phyloP scores from a whole-genome alignment of 139 green algal genomes.

The Chlamydomonas sp. region DNA sequence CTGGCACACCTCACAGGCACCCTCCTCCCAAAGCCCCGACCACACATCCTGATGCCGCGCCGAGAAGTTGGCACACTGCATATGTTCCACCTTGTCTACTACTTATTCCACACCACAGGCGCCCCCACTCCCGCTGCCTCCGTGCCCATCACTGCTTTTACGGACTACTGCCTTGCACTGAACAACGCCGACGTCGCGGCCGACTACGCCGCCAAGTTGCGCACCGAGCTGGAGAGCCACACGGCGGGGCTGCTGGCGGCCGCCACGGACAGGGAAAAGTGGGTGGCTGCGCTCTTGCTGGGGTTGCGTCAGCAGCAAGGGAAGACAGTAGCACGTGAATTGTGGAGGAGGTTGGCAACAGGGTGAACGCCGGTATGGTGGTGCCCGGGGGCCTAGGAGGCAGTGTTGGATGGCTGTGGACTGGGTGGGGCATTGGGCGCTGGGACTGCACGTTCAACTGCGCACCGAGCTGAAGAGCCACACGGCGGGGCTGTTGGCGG shows the following conservation, averaged over 20 bases:
- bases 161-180: constrained; percentile 62
- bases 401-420: too few relatives aligned
- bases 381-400: too few relatives aligned
- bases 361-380: neutral
- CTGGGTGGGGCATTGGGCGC: too few relatives aligned
- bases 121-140: neutral
- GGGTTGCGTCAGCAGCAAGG: too few relatives aligned
- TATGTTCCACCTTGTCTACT: too few relatives aligned
- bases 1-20: too few relatives aligned
- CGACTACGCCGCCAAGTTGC: constrained; percentile 87
- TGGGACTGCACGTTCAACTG: constrained; percentile 38
- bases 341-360: constrained; percentile 10
- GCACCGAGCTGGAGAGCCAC: constrained; percentile 81
- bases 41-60: too few relatives aligned
- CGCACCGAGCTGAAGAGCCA: constrained; percentile 81
- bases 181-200: constrained; percentile 88
- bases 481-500: constrained; percentile 60
- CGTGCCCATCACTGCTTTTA: neutral
- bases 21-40: too few relatives aligned
- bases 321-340: too few relatives aligned
- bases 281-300: neutral
- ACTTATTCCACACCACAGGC: neutral
- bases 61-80: too few relatives aligned
- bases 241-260: constrained; percentile 62
- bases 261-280: constrained; percentile 71